Conservation (phyloP, 345 rosid genomes). For the Sonneratia caseolaris region DNA sequence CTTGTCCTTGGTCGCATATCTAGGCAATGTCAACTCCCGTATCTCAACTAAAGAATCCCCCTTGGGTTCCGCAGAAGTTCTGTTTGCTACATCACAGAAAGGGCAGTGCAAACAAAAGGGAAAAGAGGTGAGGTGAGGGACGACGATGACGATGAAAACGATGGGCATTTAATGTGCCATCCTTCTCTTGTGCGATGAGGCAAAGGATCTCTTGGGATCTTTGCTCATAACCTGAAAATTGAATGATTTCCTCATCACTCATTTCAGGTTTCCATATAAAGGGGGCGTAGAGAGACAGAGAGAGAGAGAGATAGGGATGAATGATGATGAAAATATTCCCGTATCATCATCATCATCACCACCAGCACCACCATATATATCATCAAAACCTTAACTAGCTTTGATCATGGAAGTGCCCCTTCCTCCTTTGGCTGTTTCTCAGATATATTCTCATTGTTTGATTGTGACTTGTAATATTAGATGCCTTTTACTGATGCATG, state of each 20-base stretch:
- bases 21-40: too few species aligned
- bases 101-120: neutral
- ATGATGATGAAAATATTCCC: slow-evolving; percentile 1
- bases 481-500: too few species aligned
- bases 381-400: neutral
- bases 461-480: too few species aligned
- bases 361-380: too few species aligned
- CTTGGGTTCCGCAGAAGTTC: neutral
- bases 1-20: too few species aligned
- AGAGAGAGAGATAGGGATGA: neutral
- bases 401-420: too few species aligned
- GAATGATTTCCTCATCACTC: slow-evolving; percentile 5
- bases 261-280: slow-evolving; percentile 1
- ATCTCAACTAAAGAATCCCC: too few species aligned
- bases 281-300: neutral
- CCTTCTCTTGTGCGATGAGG: neutral
- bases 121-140: neutral
- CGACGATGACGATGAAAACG: neutral
- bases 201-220: slow-evolving; percentile 6
- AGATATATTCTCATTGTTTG: too few species aligned
- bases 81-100: neutral
- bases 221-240: neutral
- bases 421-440: too few species aligned
- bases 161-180: neutral
- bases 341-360: neutral